Conservation (phyloP, 2,329 filamentous ascomycete species). For the Diplodia scrobiculata region DNA sequence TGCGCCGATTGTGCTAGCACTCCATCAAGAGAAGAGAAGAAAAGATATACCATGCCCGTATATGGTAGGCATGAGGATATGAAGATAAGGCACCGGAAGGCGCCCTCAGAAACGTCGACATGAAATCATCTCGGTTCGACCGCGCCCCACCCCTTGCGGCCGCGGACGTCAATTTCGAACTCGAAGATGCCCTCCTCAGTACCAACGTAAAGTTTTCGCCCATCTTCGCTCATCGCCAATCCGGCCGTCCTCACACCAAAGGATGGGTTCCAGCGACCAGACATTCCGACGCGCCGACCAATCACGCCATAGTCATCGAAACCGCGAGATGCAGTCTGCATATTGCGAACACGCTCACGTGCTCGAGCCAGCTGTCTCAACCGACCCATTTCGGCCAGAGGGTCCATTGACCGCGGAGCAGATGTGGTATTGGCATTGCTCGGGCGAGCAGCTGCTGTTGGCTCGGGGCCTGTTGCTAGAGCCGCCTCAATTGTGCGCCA, state of each 20-base stretch:
- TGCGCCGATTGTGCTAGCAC: constrained; percentile 11
- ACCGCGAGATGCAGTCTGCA: constrained; percentile 29
- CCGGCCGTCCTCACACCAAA: constrained; percentile 52
- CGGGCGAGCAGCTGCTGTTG: constrained; percentile 22
- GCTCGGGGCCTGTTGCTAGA: constrained; percentile 45
- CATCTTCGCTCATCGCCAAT: constrained; percentile 53
- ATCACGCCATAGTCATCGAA: constrained; percentile 27
- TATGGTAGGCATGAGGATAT: neutral
- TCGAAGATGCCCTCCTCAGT: constrained; percentile 75
- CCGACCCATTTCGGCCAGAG: constrained; percentile 41
- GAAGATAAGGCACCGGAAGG: neutral
- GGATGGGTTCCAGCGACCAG: constrained; percentile 32
- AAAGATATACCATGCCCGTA: neutral
- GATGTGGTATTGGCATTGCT: constrained; percentile 6
- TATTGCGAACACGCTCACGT: constrained; percentile 43
- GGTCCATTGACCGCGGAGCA: constrained; percentile 31
- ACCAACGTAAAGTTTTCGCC: constrained; percentile 51
- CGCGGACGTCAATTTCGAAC: constrained; percentile 65
- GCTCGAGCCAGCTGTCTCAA: constrained; percentile 43
- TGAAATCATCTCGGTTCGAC: constrained; percentile 41
- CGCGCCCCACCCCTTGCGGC: constrained; percentile 56
- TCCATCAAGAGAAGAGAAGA: neutral
- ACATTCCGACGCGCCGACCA: constrained; percentile 17
- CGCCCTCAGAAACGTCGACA: neutral
- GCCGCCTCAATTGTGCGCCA: constrained; percentile 55